A percentile compares a stretch with the other conserved stretches of the same genome.
These are phyloP conservation scores for Abelmoschus esculentus DNA, from an alignment of 345 rosid genomes.

Conservation along the genomic window DNA sequence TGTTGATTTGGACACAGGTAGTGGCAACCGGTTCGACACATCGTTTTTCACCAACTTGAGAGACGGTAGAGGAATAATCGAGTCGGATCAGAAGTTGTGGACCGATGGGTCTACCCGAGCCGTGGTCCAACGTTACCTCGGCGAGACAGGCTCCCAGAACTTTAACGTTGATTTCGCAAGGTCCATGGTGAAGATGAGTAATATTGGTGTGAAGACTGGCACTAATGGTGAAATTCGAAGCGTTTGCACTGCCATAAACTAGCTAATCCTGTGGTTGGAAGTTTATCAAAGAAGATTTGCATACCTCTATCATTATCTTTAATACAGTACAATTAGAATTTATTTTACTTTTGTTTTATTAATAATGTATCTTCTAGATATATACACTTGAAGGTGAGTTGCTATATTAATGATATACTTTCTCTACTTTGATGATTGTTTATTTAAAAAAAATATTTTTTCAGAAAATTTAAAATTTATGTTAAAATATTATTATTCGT, in stretches of 20 bases:
- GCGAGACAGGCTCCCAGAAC: slow-evolving; percentile 14
- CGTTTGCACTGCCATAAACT: slow-evolving; percentile 40
- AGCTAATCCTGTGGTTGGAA: not conserved
- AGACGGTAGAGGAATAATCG: slow-evolving; percentile 36
- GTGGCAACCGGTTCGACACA: slow-evolving; percentile 35
- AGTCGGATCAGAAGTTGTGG: slow-evolving; percentile 52
- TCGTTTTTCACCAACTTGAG: slow-evolving; percentile 42
- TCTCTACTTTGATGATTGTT: no score
- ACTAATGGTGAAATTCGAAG: slow-evolving; percentile 41
- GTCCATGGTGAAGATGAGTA: slow-evolving; percentile 9
- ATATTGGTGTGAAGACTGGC: no score
- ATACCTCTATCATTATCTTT: no score
- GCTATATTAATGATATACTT: no score
- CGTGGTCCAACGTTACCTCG: slow-evolving; percentile 27
- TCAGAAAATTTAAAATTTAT: no score
- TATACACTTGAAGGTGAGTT: no score
- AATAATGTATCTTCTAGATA: no score
- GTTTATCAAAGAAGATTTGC: no score
- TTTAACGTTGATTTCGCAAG: slow-evolving; percentile 43
- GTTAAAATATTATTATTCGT: no score
- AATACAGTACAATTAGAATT: no score
- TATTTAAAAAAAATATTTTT: no score
- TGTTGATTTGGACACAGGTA: slow-evolving; percentile 46
- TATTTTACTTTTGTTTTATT: no score
- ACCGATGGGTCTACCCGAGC: slow-evolving; percentile 27